phyloP scores from a whole-genome alignment of 805 yeast genomes.

The Suhomyces kilbournensis region DNA sequence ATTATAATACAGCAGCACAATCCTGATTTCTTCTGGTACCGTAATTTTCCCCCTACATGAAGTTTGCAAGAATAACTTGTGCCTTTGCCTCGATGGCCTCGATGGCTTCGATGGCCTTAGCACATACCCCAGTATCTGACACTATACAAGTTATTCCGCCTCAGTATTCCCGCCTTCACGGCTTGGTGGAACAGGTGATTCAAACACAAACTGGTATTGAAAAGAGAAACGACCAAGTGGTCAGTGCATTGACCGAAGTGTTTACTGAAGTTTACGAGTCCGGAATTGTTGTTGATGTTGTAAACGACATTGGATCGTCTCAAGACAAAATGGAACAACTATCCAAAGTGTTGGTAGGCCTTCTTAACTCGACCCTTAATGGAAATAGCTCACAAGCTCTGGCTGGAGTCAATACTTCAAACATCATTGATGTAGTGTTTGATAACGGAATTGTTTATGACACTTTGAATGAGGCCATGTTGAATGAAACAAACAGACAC shows the following conservation, averaged over 20 bases:
- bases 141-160: slow-evolving; percentile 4
- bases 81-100: slow-evolving; percentile 1
- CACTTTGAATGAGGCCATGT: slow-evolving; percentile 23
- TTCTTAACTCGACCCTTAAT: neutral
- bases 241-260: slow-evolving; percentile 2
- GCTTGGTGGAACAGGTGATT: neutral
- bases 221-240: neutral
- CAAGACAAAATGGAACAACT: slow-evolving; percentile 28
- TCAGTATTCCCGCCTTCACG: slow-evolving; percentile 1
- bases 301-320: slow-evolving; percentile 30
- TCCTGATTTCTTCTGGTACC: neutral
- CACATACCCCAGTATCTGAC: neutral
- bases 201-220: neutral
- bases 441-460: slow-evolving; percentile 27
- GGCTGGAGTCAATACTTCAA: slow-evolving; percentile 18
- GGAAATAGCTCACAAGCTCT: neutral
- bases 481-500: slow-evolving; percentile 28
- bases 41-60: neutral
- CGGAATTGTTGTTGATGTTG: slow-evolving; percentile 20
- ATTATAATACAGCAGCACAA: neutral
- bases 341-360: slow-evolving; percentile 16
- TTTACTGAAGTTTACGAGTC: slow-evolving; percentile 18
- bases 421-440: slow-evolving; percentile 18
- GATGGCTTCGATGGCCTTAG: neutral
- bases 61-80: neutral